Conservation (phyloP, 768 basidiomycete genomes). For the Suillus lakei region DNA sequence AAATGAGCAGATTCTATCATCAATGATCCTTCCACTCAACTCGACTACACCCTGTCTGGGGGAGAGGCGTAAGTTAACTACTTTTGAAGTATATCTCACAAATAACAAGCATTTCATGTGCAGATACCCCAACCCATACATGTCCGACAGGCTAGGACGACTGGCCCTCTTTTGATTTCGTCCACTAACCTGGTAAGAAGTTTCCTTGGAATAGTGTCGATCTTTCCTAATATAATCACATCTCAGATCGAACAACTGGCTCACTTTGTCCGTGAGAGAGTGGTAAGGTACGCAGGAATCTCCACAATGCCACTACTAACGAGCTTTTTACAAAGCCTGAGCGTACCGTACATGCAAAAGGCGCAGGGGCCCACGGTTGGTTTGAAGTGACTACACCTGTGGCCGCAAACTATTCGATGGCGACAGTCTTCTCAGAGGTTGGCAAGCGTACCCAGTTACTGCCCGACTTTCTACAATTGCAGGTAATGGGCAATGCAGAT, state of each 20-base stretch:
- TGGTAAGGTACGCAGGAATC: constrained; percentile 11
- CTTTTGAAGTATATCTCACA: not conserved
- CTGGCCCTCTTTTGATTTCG: constrained; percentile 18
- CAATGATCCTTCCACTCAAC: constrained; percentile 18
- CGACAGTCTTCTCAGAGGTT: constrained; percentile 17
- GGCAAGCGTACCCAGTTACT: constrained; percentile 24
- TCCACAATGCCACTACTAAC: not conserved
- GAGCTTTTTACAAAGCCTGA: constrained; percentile 14
- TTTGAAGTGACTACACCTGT: constrained; percentile 23
- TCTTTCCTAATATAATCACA: constrained; percentile 4
- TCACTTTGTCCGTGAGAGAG: constrained; percentile 24
- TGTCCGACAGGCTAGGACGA: constrained; percentile 20
- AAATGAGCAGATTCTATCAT: constrained; percentile 15
- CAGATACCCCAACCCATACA: constrained; percentile 22
- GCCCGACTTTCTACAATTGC: constrained; percentile 58
- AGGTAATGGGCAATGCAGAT: constrained; percentile 56
- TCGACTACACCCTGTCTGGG: constrained; percentile 21
- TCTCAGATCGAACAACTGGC: constrained; percentile 20
- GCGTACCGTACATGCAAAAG: constrained; percentile 23
- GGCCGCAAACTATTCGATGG: constrained; percentile 22
- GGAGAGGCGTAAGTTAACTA: constrained; percentile 16
- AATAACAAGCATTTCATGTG: not conserved
- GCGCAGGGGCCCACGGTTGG: constrained; percentile 21
- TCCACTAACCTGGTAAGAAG: constrained; percentile 17
- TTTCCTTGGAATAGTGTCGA: not conserved